Evolutionary conservation across 768 basidiomycete species (phyloP), one percentile per base, ranked within the genome.

Genomic region (Chalciporus sphaerocephalus): DNA sequence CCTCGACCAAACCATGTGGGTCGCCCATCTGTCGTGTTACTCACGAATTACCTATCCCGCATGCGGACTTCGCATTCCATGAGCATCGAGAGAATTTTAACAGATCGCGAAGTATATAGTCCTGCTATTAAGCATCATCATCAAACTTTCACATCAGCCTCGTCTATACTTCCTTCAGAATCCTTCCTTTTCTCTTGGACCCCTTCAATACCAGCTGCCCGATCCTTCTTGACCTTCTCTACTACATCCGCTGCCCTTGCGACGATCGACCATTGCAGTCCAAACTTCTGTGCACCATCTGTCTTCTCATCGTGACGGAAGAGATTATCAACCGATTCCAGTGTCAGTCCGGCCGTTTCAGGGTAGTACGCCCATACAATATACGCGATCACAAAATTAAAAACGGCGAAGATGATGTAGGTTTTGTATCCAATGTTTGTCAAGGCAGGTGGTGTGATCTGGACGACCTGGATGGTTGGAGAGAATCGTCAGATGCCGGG

Each of bases 341-440:
- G 47, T 11, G 40, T 32, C 17, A 48, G n/a, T 12, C 47, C 47
- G 2, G 47, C 41, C 1, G 42, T 48, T 32, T 48, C 47, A 13
- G 47, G 44, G 20, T 46, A 46, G 15, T 33, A 39, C 17, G 28
- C 36, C 44, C 44, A 46, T 3, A 46, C 44, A 23, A 45, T 39
- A 28, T 25, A 40, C 12, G 44, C 44, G 6, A 15, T 46, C 4
- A 46, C 32, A 16, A 46, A 46, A n/a, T 46, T 46, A 32, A 40
- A 40, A 15, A 46, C 35, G 0, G 44, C 44, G 39, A 46, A 45
- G 20, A 48, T 39, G 17, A 48, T 32, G 17, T 48, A 48, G 2
- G 47, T 48, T 23, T 43, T 48, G 30, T 48, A 48, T 11, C 47
- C 42, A 10, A 48, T 48, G 47, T 48, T 43, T 15, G 11, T 27